These are phyloP conservation scores for Aspergillus bridgeri DNA, from an alignment of 495 filamentous ascomycete species.

Conservation along the genomic window DNA sequence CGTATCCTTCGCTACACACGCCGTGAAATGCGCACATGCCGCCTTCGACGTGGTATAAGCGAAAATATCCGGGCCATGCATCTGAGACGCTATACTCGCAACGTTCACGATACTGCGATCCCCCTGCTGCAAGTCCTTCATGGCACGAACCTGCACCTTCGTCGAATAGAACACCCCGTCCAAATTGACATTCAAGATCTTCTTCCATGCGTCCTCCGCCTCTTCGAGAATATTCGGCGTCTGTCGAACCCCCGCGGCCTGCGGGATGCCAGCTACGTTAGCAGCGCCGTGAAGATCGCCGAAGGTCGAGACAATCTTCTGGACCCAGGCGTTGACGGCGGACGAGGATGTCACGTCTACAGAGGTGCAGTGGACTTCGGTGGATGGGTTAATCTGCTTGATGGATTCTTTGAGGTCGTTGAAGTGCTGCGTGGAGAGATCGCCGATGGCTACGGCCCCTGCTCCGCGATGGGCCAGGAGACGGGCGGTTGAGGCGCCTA, in stretches of 20 bases:
- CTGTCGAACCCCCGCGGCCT: not conserved
- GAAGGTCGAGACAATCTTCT: not conserved
- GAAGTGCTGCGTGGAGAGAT: not conserved
- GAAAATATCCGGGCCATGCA: not conserved
- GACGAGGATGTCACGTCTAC: conserved; percentile 7
- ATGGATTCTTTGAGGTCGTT: not conserved
- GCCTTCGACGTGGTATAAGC: conserved; percentile 12
- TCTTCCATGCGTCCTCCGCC: conserved; percentile 4
- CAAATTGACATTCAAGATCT: conserved; percentile 8
- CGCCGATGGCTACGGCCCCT: not conserved
- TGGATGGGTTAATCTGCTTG: conserved; percentile 6
- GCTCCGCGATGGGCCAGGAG: conserved; percentile 5
- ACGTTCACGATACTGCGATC: conserved; percentile 11
- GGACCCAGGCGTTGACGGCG: conserved; percentile 3
- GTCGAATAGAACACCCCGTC: conserved; percentile 13
- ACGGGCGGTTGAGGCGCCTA: conserved; percentile 7
- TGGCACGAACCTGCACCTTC: conserved; percentile 4
- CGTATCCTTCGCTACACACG: conserved; percentile 6
- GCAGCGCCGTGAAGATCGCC: conserved; percentile 7
- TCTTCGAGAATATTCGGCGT: conserved; percentile 4
- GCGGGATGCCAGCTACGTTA: conserved; percentile 12
- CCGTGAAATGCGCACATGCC: conserved; percentile 1
- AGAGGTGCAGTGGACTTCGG: conserved; percentile 1
- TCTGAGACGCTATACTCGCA: conserved; percentile 3
- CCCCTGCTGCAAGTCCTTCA: not conserved